Evolutionary conservation across 495 filamentous ascomycete species (phyloP), one percentile per base, ranked within the genome.

Genomic region (Penicillium egyptiacum): DNA sequence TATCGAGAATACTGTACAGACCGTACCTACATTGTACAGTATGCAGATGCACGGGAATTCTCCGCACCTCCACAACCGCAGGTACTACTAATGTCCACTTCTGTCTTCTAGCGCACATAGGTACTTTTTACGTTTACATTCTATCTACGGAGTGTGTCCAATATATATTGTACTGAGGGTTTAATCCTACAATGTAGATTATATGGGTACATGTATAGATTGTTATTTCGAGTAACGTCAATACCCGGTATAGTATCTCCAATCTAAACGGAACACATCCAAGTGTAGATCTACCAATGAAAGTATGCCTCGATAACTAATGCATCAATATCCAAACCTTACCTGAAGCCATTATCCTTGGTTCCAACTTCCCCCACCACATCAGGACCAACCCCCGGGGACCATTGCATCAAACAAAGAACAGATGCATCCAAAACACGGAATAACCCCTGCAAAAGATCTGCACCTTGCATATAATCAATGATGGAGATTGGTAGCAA

Each of bases 401-500:
- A 11, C 28, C 28, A 33, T 14, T 33, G 30, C 39, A 37, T 17
- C 4, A 26, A 42, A 23, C 53, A 61, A 61, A 39, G 14, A 46
- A 40, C n/a, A 42, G 40, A 31, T 42, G 33, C 30, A 57, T 61
- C 25, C 45, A 47, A 60, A 45, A 60, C 55, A 59, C 52, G 39
- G 55, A 47, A 42, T 37, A 55, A 62, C 53, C 65, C 65, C 62
- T 68, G 62, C 53, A 58, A 55, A n/a, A 11, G 65, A 65, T 63
- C 62, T 60, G 55, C 65, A 43, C 17, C 50, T 17, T 61, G 59
- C 65, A 68, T 63, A 37, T 33, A 25, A 47, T 49, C 46, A 56
- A 53, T 16, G 50, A 56, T 30, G 8, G 39, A 57, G 49, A 65
- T 65, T 68, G 59, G 62, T 46, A 20, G 23, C 31, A 17, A 10